phyloP scores from a whole-genome alignment of 768 basidiomycete genomes.

The Mycena belliarum region DNA sequence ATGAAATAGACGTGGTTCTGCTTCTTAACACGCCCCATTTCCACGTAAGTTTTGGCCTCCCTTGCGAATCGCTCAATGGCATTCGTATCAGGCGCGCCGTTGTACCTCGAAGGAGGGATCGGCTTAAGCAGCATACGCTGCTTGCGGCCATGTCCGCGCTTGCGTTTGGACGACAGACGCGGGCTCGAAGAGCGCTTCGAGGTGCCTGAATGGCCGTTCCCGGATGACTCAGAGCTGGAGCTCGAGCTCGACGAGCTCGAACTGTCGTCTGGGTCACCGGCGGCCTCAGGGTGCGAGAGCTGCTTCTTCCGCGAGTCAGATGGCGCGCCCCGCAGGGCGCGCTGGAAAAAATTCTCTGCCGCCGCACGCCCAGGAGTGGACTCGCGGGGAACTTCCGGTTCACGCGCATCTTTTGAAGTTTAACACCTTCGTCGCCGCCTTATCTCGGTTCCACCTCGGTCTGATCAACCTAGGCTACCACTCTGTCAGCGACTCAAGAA shows the following conservation, averaged over 20 bases:
- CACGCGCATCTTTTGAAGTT: background rate
- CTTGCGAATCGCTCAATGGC: constrained; percentile 28
- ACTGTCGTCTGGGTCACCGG: background rate
- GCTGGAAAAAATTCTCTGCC: background rate
- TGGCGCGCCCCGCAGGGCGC: no score
- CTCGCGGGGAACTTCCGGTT: background rate
- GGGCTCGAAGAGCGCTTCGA: background rate
- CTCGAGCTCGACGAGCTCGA: background rate
- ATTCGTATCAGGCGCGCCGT: constrained; percentile 25
- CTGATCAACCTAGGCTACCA: background rate
- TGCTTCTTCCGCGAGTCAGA: no score
- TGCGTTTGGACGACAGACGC: background rate
- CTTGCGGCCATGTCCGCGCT: background rate
- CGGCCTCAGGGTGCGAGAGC: background rate
- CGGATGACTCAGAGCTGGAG: background rate
- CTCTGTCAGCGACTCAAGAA: no score
- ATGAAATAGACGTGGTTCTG: constrained; percentile 22
- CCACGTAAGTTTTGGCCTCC: constrained; percentile 22
- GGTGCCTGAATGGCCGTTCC: background rate
- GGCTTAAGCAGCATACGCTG: constrained; percentile 23
- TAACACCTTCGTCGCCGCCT: background rate
- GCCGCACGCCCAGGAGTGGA: background rate
- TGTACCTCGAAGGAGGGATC: constrained; percentile 25
- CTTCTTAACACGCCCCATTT: constrained; percentile 18
- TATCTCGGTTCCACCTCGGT: background rate